Percentiles rank a stretch among this genome's conserved stretches.
phyloP scores from a whole-genome alignment of 768 basidiomycete species.

The Mrakia blollopis region DNA sequence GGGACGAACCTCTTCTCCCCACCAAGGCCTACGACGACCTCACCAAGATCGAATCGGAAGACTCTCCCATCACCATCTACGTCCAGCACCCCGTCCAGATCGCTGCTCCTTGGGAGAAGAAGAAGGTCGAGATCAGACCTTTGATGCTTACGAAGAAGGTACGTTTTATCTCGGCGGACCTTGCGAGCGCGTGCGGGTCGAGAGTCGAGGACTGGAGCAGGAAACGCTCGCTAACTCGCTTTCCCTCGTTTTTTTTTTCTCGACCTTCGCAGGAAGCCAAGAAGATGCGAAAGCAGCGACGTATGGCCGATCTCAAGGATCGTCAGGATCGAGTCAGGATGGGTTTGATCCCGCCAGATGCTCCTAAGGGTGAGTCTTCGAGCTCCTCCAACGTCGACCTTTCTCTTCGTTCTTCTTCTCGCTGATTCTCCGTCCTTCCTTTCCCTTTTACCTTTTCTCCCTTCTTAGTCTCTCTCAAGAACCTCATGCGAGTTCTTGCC shows the following conservation, averaged over 20 bases:
- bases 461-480: conserved; percentile 73
- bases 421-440: not conserved
- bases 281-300: conserved; percentile 87
- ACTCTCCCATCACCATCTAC: conserved; percentile 68
- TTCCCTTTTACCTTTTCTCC: not conserved
- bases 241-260: not conserved
- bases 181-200: not conserved
- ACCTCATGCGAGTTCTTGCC: conserved; percentile 95
- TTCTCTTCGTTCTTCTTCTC: not conserved
- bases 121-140: conserved; percentile 68
- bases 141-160: conserved; percentile 91
- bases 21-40: conserved; percentile 75
- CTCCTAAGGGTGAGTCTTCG: conserved; percentile 73
- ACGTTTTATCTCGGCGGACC: conserved; percentile 24
- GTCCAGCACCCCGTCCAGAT: conserved; percentile 97
- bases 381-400: not conserved
- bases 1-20: conserved; percentile 83
- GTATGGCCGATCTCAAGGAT: conserved; percentile 85
- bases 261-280: conserved; percentile 66
- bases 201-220: too few relatives aligned
- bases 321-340: conserved; percentile 90
- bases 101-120: conserved; percentile 81
- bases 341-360: conserved; percentile 90
- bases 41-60: conserved; percentile 53
- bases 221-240: not conserved